Conservation (phyloP, 2,329 filamentous ascomycete genomes). For the Pyrenophora tritici-repentis region DNA sequence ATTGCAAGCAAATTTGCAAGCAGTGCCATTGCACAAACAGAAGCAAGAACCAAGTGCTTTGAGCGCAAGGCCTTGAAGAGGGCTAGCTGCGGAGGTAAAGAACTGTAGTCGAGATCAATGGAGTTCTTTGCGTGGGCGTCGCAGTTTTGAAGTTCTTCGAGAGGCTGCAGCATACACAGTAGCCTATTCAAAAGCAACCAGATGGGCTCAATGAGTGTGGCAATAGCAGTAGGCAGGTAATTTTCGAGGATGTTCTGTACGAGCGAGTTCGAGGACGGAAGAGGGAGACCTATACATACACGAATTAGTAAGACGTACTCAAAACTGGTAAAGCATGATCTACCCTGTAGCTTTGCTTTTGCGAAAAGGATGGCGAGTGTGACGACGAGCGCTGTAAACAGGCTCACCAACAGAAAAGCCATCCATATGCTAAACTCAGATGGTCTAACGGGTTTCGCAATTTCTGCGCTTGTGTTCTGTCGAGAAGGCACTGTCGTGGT, state of each 20-base stretch:
- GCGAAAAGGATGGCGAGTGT: too few species aligned
- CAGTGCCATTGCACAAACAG: conserved; percentile 56
- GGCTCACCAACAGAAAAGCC: too few species aligned
- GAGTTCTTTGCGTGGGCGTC: conserved; percentile 24
- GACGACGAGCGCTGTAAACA: too few species aligned
- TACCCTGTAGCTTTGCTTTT: too few species aligned
- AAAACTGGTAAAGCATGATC: too few species aligned
- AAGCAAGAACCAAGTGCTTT: conserved; percentile 53
- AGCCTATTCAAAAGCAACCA: conserved; percentile 62
- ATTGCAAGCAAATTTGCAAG: conserved; percentile 61
- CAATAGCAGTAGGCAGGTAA: conserved; percentile 61
- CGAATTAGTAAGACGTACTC: too few species aligned
- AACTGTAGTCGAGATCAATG: conserved; percentile 57
- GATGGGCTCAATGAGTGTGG: conserved; percentile 62
- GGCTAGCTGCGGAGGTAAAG: conserved; percentile 60
- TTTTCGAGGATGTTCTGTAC: conserved; percentile 51
- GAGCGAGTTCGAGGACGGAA: too few species aligned
- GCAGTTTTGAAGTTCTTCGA: conserved; percentile 55
- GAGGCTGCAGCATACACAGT: conserved; percentile 60
- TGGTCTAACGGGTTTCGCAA: too few species aligned
- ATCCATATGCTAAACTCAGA: too few species aligned
- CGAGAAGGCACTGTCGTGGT: too few species aligned
- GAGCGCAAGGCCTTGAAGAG: conserved; percentile 54
- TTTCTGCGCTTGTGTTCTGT: too few species aligned
- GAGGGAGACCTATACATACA: too few species aligned